A percentile compares a stretch with the other conserved stretches of the same genome.
Evolutionary conservation across 2,329 filamentous ascomycete species (phyloP).

Genomic region (Dothideomycetes sp.): DNA sequence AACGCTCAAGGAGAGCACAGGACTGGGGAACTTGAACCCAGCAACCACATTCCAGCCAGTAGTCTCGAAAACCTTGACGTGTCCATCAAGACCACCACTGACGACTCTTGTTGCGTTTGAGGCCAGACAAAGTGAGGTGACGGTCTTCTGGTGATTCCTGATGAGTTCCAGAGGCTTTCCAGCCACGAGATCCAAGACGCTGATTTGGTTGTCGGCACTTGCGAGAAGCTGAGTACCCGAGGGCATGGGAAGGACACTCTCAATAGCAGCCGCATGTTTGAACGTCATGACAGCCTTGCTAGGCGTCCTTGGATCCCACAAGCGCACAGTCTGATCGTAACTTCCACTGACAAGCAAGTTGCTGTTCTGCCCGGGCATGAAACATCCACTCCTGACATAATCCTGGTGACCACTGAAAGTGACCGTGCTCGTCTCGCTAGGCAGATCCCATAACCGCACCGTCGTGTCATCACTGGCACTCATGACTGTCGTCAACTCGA

Average conservation of each 20-base stretch:
- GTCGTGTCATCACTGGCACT: constrained; percentile 88
- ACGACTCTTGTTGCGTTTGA: constrained; percentile 72
- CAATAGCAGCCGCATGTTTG: constrained; percentile 82
- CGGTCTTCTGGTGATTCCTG: constrained; percentile 94
- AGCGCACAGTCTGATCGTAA: constrained; percentile 84
- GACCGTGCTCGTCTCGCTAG: constrained; percentile 62
- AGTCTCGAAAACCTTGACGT: constrained; percentile 95
- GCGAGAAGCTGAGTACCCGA: constrained; percentile 80
- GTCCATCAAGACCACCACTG: constrained; percentile 82
- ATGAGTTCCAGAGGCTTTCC: constrained; percentile 79
- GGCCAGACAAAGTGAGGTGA: constrained; percentile 75
- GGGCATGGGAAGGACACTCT: constrained; percentile 76
- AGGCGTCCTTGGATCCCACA: constrained; percentile 82
- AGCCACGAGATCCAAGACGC: constrained; percentile 84
- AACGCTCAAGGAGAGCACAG: constrained; percentile 74
- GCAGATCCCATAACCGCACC: constrained; percentile 87
- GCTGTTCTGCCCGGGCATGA: constrained; percentile 65
- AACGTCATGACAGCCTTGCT: constrained; percentile 72
- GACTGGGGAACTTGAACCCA: constrained; percentile 84
- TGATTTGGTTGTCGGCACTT: constrained; percentile 74
- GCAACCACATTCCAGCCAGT: constrained; percentile 93
- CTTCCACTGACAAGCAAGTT: constrained; percentile 71
- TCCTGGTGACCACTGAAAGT: constrained; percentile 82
- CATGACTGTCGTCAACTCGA: constrained; percentile 71
- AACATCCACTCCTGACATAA: constrained; percentile 80